Evolutionary conservation across 2,329 filamentous ascomycete genomes (phyloP), one percentile per base, ranked within the genome.

Genomic region (Chaetomiaceae sp.): DNA sequence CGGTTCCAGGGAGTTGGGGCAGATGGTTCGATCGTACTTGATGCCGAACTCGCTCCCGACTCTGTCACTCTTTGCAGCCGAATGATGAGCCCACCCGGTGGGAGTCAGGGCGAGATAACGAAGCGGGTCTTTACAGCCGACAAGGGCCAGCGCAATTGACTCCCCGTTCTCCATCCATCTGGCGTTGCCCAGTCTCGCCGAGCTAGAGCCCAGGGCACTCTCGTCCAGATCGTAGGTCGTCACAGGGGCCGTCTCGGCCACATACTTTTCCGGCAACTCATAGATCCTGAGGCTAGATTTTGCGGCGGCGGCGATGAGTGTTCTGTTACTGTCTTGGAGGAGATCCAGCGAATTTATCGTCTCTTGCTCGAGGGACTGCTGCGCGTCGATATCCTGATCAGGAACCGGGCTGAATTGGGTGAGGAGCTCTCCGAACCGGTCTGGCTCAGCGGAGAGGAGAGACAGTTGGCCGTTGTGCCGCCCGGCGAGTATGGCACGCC

Each of bases 401-500:
- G 63, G 66, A 14, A 19, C 19, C 5, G 46, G 56, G 62, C 49
- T 55, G 60, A 59, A 61, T 51, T 53, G 54, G 17, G 65, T 64
- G 51, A 64, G 29, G 53, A 56, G 40, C 66, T 69, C 38, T 59
- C 66, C 66, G 22, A 72, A 72, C 12, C 51, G 59, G 31, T 68
- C 64, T 0, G 67, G 61, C 22, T 67, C 67, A 7, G 68, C 68
- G 3, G 74, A 75, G 6, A 78, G 56, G 2, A 81, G 61, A 7
- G 73, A 66, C 5, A 82, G 61, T 17, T 75, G 67, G 1, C 79
- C 79, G 56, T 75, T 78, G 1, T 78, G 75, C 31, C 79, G 69
- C 4, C 77, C 79, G 0, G 75, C 72, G 2, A 80, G 59, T 1
- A 79, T 59, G 2, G 71, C 67, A 15, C 71, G 60, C 15, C 54